Evolutionary conservation across 352 stramenopile species (phyloP).

Genomic region (Elongisporangium undulatum): DNA sequence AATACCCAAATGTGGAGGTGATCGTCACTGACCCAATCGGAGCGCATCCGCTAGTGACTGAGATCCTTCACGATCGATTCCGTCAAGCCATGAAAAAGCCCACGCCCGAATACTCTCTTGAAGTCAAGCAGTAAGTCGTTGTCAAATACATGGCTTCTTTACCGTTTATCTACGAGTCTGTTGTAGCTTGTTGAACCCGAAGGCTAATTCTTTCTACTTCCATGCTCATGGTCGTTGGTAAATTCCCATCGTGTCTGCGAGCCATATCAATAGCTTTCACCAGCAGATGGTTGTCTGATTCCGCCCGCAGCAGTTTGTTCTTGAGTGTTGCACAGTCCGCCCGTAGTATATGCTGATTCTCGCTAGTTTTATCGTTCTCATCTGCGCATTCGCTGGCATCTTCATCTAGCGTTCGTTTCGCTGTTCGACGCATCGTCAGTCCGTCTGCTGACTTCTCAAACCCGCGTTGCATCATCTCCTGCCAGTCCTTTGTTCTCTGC

Average conservation of each 20-base stretch:
- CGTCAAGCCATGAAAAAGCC: slow-evolving; percentile 21
- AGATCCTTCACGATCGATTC: slow-evolving; percentile 70
- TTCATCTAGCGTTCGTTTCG: slow-evolving; percentile 5
- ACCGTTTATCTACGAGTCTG: background rate
- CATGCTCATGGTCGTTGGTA: slow-evolving; percentile 42
- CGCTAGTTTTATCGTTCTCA: slow-evolving; percentile 8
- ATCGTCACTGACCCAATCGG: slow-evolving; percentile 60
- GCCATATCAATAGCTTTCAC: slow-evolving; percentile 59
- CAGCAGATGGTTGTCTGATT: slow-evolving; percentile 58
- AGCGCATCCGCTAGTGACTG: slow-evolving; percentile 52
- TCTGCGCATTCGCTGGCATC: background rate
- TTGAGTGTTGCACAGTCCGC: slow-evolving; percentile 45
- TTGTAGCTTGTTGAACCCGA: slow-evolving; percentile 22
- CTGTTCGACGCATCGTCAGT: background rate
- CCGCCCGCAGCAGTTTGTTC: slow-evolving; percentile 56
- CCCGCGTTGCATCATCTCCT: slow-evolving; percentile 19
- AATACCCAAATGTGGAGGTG: slow-evolving; percentile 43
- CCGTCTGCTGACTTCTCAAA: background rate
- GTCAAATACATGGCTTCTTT: slow-evolving; percentile 1
- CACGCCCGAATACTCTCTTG: slow-evolving; percentile 18
- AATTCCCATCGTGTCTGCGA: slow-evolving; percentile 41
- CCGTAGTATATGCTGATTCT: slow-evolving; percentile 26
- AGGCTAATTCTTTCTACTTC: slow-evolving; percentile 56
- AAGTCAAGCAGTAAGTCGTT: background rate
- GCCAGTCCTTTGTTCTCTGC: slow-evolving; percentile 27